Conservation (phyloP, 164 flowering plant genomes). For the Liquidambar formosana region DNA sequence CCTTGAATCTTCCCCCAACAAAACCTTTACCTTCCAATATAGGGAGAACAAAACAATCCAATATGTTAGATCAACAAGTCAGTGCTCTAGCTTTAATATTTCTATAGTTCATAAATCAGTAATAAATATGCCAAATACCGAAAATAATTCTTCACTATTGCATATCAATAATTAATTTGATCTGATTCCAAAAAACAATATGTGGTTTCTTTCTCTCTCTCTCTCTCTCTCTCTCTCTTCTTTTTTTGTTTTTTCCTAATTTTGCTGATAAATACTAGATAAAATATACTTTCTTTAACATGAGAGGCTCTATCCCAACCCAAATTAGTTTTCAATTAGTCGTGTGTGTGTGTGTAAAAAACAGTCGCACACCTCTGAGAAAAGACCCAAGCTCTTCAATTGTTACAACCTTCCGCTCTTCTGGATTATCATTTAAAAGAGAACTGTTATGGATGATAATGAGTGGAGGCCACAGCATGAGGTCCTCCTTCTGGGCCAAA, state of each 20-base stretch:
- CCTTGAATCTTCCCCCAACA: slow-evolving; percentile 27
- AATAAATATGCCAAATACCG: not conserved
- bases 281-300: not conserved
- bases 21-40: slow-evolving; percentile 31
- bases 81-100: not conserved
- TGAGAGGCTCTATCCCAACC: not conserved
- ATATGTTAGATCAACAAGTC: not conserved
- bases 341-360: not conserved
- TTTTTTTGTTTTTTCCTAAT: no score
- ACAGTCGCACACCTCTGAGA: slow-evolving; percentile 31
- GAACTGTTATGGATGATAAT: slow-evolving; percentile 34
- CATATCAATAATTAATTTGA: not conserved
- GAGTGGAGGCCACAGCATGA: slow-evolving; percentile 47
- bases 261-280: not conserved
- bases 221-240: no score
- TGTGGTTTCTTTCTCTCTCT: no score
- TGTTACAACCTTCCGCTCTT: slow-evolving; percentile 22
- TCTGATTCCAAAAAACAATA: no score
- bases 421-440: slow-evolving; percentile 18
- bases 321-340: not conserved
- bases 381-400: slow-evolving; percentile 31
- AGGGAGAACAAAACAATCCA: not conserved
- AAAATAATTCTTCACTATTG: not conserved
- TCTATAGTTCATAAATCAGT: no score
- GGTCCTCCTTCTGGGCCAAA: slow-evolving; percentile 40